phyloP scores from a whole-genome alignment of 2,329 filamentous ascomycete species.

The Aspergillus transmontanensis region DNA sequence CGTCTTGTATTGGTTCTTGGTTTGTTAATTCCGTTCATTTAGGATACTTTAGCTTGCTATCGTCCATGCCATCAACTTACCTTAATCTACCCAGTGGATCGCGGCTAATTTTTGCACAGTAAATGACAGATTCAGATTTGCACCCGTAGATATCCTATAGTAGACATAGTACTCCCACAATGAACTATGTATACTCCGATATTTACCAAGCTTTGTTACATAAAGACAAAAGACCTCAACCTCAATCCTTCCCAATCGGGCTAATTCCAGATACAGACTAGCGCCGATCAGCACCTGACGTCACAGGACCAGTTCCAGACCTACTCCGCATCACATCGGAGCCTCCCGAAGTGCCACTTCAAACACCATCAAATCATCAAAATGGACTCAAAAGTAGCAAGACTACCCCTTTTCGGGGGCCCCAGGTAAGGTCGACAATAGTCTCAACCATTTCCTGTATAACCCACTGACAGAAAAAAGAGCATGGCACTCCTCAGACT shows the following conservation, averaged over 20 bases:
- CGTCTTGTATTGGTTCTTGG: too few species aligned
- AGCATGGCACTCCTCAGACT: slow-evolving; percentile 46
- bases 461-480: slow-evolving; percentile 4
- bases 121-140: too few species aligned
- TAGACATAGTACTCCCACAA: too few species aligned
- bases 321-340: not conserved
- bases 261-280: not conserved
- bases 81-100: too few species aligned
- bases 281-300: not conserved
- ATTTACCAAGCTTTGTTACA: too few species aligned
- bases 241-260: not conserved
- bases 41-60: too few species aligned
- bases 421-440: slow-evolving; percentile 11
- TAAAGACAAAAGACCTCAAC: too few species aligned
- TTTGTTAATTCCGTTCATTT: too few species aligned
- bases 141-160: accelerated
- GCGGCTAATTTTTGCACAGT: too few species aligned
- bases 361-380: not conserved
- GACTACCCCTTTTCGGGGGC: slow-evolving; percentile 17
- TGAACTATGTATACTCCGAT: too few species aligned
- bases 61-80: too few species aligned
- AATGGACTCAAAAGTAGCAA: not conserved
- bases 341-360: not conserved
- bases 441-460: too few species aligned
- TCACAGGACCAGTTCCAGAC: not conserved